Conservation (phyloP, 1,139 yeast genomes). For the Magnusiomyces tetraspermus region DNA sequence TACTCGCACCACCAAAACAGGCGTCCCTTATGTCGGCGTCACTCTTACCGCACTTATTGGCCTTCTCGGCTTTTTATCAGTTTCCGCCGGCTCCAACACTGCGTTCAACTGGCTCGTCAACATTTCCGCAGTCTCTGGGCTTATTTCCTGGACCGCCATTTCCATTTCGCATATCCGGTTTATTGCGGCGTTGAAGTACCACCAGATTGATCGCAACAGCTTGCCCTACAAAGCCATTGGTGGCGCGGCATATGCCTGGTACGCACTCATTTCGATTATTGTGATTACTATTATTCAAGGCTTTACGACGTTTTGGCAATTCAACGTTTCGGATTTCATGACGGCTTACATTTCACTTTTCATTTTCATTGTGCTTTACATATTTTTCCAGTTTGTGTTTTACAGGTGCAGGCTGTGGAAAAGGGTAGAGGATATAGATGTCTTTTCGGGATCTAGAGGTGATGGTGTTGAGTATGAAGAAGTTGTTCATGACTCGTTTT, state of each 20-base stretch:
- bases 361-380: constrained; percentile 44
- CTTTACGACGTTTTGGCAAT: constrained; percentile 52
- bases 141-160: constrained; percentile 69
- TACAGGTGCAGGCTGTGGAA: constrained; percentile 9
- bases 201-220: constrained; percentile 57
- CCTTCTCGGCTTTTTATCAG: constrained; percentile 60
- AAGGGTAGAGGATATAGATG: constrained; percentile 54
- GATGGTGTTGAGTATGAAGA: constrained; percentile 30
- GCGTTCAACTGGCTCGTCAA: constrained; percentile 69
- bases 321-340: constrained; percentile 51
- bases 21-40: constrained; percentile 67
- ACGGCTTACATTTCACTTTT: constrained; percentile 61
- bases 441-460: constrained; percentile 72
- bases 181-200: constrained; percentile 44
- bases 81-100: constrained; percentile 52
- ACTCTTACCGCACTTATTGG: constrained; percentile 51
- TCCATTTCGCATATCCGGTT: constrained; percentile 60
- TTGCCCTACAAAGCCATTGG: constrained; percentile 53
- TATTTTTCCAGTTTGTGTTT: constrained; percentile 41
- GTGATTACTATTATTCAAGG: constrained; percentile 58
- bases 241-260: constrained; percentile 43
- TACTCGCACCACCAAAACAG: constrained; percentile 61
- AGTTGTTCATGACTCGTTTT: not conserved
- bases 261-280: constrained; percentile 50
- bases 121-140: constrained; percentile 65